phyloP scores from a whole-genome alignment of 2,329 filamentous ascomycete species.

The Penicillium italicum region DNA sequence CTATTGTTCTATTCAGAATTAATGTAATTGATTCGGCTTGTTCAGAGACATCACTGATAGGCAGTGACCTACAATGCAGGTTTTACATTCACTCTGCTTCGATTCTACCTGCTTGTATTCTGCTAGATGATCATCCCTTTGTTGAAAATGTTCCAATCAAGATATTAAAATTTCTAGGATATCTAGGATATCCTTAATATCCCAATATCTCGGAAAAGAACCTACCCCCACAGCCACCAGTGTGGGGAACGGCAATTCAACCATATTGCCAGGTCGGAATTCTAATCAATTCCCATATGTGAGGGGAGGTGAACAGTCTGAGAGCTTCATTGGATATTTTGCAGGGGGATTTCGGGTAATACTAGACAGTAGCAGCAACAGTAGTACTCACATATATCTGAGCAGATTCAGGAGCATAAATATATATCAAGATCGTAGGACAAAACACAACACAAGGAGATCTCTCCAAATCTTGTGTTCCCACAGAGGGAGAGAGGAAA shows the following conservation, averaged over 20 bases:
- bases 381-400: not conserved
- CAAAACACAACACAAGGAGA: not conserved
- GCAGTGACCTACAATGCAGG: not conserved
- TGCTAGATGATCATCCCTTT: not conserved
- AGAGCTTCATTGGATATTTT: not conserved
- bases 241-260: constrained; percentile 4
- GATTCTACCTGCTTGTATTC: not conserved
- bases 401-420: not conserved
- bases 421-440: not conserved
- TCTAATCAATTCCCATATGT: not conserved
- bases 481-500: not conserved
- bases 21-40: not conserved
- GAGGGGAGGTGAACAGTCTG: not conserved
- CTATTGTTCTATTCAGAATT: not conserved
- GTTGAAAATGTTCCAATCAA: not conserved
- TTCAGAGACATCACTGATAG: not conserved
- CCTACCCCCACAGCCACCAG: not conserved
- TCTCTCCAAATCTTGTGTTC: not conserved
- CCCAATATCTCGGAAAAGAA: not conserved
- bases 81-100: too few species aligned
- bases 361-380: not conserved
- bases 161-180: not conserved
- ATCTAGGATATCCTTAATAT: not conserved
- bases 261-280: not conserved
- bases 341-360: not conserved